phyloP scores from a whole-genome alignment of 495 filamentous ascomycete species.

The Aspergillus homomorphus region DNA sequence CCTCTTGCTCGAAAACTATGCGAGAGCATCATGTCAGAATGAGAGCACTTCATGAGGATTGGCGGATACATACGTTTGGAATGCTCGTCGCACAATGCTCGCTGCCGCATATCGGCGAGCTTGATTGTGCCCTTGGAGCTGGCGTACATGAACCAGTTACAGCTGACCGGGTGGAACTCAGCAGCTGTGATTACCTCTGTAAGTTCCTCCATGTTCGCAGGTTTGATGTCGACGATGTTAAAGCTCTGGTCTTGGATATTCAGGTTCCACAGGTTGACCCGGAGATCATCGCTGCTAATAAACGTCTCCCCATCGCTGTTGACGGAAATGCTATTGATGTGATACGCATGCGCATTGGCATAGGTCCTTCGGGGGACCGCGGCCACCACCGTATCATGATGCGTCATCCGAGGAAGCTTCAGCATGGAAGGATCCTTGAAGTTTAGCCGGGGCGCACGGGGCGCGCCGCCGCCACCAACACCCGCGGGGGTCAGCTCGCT shows the following conservation, averaged over 20 bases:
- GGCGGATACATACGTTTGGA: slow-evolving; percentile 71
- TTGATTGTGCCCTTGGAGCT: slow-evolving; percentile 99
- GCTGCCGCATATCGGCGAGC: slow-evolving; percentile 95
- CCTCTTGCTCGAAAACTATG: slow-evolving; percentile 96
- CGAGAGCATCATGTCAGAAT: slow-evolving; percentile 13
- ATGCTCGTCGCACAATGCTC: slow-evolving; percentile 92
- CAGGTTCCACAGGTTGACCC: slow-evolving; percentile 98
- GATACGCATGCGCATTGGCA: slow-evolving; percentile 97
- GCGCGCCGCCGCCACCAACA: slow-evolving; percentile 70
- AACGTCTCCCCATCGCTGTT: slow-evolving; percentile 99
- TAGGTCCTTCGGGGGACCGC: slow-evolving; percentile 94
- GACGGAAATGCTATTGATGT: slow-evolving; percentile 99
- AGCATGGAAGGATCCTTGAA: slow-evolving; percentile 80
- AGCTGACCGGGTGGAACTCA: slow-evolving; percentile 95
- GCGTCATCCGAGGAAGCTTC: slow-evolving; percentile 91
- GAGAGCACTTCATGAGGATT: not conserved
- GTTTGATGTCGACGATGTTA: slow-evolving; percentile 99
- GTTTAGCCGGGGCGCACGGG: slow-evolving; percentile 64
- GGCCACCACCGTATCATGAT: slow-evolving; percentile 97
- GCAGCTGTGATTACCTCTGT: slow-evolving; percentile 98
- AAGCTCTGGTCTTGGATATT: slow-evolving; percentile 99
- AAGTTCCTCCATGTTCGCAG: slow-evolving; percentile 98
- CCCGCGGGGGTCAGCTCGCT: slow-evolving; percentile 85
- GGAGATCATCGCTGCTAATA: slow-evolving; percentile 95
- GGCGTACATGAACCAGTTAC: slow-evolving; percentile 99